phyloP scores from a whole-genome alignment of 768 basidiomycete species.

The Leccinum ochraceum region DNA sequence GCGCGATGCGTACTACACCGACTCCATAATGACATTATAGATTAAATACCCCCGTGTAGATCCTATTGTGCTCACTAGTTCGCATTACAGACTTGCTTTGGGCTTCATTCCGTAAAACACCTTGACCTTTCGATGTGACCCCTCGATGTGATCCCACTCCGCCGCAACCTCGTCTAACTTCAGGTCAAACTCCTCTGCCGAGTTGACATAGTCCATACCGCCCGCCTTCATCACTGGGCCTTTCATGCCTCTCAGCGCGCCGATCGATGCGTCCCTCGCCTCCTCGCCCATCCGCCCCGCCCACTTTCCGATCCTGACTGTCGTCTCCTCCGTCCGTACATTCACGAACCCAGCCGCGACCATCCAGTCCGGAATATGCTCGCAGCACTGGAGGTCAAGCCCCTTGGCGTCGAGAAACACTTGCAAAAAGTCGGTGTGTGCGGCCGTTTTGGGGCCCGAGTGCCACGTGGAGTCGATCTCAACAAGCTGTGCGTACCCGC shows the following conservation, averaged over 20 bases:
- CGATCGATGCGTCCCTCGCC: constrained; percentile 21
- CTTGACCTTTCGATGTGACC: constrained; percentile 9
- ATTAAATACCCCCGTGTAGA: background rate
- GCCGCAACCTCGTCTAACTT: constrained; percentile 19
- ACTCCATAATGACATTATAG: background rate
- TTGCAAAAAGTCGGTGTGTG: constrained; percentile 11
- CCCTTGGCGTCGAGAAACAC: constrained; percentile 12
- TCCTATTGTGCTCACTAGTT: background rate
- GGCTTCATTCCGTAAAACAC: constrained; percentile 13
- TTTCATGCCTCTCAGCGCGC: constrained; percentile 24
- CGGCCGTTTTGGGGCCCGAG: constrained; percentile 12
- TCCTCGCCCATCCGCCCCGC: constrained; percentile 20
- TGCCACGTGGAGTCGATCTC: constrained; percentile 25
- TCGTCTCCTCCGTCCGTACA: constrained; percentile 12
- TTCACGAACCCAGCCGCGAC: background rate
- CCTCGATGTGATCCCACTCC: constrained; percentile 24
- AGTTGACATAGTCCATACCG: constrained; percentile 18
- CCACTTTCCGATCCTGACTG: constrained; percentile 21
- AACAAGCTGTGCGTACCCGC: constrained; percentile 33
- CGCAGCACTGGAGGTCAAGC: constrained; percentile 13
- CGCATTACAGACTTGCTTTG: background rate
- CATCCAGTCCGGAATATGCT: constrained; percentile 15
- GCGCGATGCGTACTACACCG: background rate
- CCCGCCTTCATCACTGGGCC: constrained; percentile 25
- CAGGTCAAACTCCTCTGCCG: constrained; percentile 20